A percentile compares a stretch with the other conserved stretches of the same genome.
Evolutionary conservation across 495 filamentous ascomycete genomes (phyloP).

Genomic region (Trichoderma virens): DNA sequence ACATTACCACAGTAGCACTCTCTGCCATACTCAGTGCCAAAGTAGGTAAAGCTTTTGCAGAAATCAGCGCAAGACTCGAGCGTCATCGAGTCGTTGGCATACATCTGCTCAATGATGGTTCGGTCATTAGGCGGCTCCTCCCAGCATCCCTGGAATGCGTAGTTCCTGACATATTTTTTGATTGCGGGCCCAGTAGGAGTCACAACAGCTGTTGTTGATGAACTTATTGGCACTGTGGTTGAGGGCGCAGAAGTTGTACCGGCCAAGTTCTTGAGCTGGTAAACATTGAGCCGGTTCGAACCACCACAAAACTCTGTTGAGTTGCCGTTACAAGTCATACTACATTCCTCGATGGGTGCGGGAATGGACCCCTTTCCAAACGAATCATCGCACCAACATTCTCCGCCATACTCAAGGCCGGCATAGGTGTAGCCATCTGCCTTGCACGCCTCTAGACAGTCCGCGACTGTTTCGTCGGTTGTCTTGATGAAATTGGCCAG

Average conservation of each 20-base stretch:
- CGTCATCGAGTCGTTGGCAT: constrained; percentile 21
- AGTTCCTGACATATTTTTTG: constrained; percentile 12
- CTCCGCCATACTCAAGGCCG: constrained; percentile 31
- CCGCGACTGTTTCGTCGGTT: not conserved
- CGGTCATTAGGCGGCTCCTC: constrained; percentile 20
- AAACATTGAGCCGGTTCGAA: constrained; percentile 22
- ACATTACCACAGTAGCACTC: constrained; percentile 32
- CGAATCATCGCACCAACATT: constrained; percentile 25
- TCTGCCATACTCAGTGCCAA: constrained; percentile 28
- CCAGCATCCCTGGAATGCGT: constrained; percentile 19
- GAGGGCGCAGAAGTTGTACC: not conserved
- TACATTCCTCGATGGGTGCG: constrained; percentile 19
- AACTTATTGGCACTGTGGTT: constrained; percentile 13
- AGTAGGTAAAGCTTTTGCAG: constrained; percentile 25
- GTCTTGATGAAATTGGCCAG: constrained; percentile 11
- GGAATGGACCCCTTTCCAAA: constrained; percentile 14
- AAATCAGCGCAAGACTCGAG: constrained; percentile 25
- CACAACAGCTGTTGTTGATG: constrained; percentile 11
- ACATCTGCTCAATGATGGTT: constrained; percentile 17
- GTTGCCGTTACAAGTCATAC: constrained; percentile 29
- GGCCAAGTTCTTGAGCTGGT: not conserved
- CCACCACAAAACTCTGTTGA: constrained; percentile 36
- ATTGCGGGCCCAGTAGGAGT: constrained; percentile 14
- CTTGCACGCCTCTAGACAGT: not conserved
- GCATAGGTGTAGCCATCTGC: constrained; percentile 22